A percentile compares a stretch with the other conserved stretches of the same genome.
phyloP scores from a whole-genome alignment of 2,329 filamentous ascomycete genomes.

The Talaromyces funiculosus region DNA sequence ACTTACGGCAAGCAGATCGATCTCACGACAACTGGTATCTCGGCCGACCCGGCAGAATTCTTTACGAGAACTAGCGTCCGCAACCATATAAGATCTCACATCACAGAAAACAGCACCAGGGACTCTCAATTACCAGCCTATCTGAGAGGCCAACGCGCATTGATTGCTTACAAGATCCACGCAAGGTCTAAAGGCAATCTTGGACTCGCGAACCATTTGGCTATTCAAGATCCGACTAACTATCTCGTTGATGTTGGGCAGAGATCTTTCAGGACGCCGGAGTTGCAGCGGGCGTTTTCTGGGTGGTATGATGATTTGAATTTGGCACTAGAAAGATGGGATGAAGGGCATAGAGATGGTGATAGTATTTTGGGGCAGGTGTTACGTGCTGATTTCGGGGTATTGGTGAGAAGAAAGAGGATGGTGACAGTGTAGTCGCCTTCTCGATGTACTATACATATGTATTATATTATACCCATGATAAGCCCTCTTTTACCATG shows the following conservation, averaged over 20 bases:
- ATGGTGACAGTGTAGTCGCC: neutral
- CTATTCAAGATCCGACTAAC: constrained; percentile 56
- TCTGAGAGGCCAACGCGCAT: constrained; percentile 35
- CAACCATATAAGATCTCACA: constrained; percentile 5
- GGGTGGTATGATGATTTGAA: constrained; percentile 24
- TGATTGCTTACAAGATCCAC: constrained; percentile 29
- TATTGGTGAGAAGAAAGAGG: constrained; percentile 18
- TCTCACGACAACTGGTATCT: constrained; percentile 43
- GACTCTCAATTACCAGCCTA: constrained; percentile 19
- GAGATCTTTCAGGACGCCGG: constrained; percentile 44
- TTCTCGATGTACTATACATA: neutral
- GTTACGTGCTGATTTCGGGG: constrained; percentile 29
- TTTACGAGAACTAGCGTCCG: constrained; percentile 29
- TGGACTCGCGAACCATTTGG: constrained; percentile 38
- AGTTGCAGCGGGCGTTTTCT: constrained; percentile 44
- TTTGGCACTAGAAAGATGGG: constrained; percentile 22
- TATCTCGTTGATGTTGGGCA: constrained; percentile 53
- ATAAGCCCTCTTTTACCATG: neutral
- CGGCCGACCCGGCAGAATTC: constrained; percentile 43
- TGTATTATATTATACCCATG: neutral
- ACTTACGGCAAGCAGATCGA: constrained; percentile 46
- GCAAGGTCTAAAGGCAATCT: constrained; percentile 29
- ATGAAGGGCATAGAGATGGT: constrained; percentile 3
- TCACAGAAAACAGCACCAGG: constrained; percentile 6
- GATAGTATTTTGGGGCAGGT: constrained; percentile 22